These are phyloP conservation scores for Rusavskia elegans DNA, from an alignment of 495 filamentous ascomycete species.

Conservation along the genomic window DNA sequence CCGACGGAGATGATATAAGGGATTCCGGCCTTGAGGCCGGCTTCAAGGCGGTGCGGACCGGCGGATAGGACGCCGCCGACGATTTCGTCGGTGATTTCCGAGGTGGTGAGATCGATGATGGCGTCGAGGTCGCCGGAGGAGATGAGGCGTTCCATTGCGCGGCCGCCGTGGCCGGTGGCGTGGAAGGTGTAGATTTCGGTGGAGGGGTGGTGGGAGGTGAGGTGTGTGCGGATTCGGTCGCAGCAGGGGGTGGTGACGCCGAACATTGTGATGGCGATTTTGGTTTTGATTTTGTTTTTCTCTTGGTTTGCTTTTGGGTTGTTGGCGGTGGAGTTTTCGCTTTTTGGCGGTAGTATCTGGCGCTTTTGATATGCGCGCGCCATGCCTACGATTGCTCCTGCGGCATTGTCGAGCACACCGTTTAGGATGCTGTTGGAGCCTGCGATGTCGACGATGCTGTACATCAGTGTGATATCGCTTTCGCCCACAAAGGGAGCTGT, in stretches of 20 bases:
- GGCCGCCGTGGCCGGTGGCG: conserved; percentile 49
- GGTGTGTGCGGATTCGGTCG: conserved; percentile 25
- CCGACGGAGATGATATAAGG: conserved; percentile 48
- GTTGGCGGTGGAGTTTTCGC: neutral
- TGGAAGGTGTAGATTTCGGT: conserved; percentile 53
- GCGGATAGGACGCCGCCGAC: conserved; percentile 46
- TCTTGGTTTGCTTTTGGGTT: conserved; percentile 6
- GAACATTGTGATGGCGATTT: conserved; percentile 55
- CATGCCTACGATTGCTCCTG: conserved; percentile 40
- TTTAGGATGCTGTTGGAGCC: conserved; percentile 42
- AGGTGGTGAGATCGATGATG: conserved; percentile 55
- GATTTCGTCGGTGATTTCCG: conserved; percentile 46
- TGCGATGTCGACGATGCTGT: conserved; percentile 52
- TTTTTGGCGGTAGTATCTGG: neutral
- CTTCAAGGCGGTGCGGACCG: conserved; percentile 33
- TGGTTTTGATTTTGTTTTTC: conserved; percentile 19
- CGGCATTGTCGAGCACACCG: conserved; percentile 42
- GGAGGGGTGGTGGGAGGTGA: conserved; percentile 19
- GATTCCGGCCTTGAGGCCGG: conserved; percentile 34
- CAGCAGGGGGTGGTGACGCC: conserved; percentile 55
- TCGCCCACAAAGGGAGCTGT: conserved; percentile 42
- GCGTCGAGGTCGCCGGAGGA: conserved; percentile 35
- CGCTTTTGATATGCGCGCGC: conserved; percentile 26
- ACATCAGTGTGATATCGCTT: conserved; percentile 54
- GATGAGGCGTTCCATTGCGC: conserved; percentile 50